Base-by-base conservation (phyloP, 306 rosid genomes). In the Quercus parvula region DNA sequence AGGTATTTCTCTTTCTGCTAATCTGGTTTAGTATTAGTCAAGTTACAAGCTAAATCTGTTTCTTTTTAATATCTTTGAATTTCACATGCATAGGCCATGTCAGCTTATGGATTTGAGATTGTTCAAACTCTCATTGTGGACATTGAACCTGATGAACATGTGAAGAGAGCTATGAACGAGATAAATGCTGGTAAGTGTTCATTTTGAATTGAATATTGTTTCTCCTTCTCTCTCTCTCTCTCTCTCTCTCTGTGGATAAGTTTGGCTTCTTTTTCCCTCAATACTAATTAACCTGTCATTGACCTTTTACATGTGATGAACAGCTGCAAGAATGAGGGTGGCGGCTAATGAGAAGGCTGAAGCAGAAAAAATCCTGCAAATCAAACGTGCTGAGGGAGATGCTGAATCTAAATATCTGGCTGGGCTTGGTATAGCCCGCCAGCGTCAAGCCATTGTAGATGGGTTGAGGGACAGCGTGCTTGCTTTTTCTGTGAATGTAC, bases 401-500 rank as follows among this genome's bases (percentile, higher is more conserved):
- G 91, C 91, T 0, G 89, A 88, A 73, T 81, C 91, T 75, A 88
- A 88, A 44, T 88, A 85, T 58, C 87, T 88, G 73, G 76, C 86
- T 1, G 87, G 91, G 74, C 82, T 88, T 14, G 91, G 91, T 1
- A 81, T 88, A 79, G 89, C 91, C 46, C 81, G 91, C 71, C 91
- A 88, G 83, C 89, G 89, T 72, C 91, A 85, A 74, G 91, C 91
- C 54, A 88, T 88, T 73, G 91, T 88, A 3, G 89, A 88, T 3
- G 91, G 91, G 75, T 78, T 88, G 79, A 83, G 91, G 79, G 89
- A 88, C 81, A 88, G 91, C 13, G 89, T 88, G 74, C 83, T 88
- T 12, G 91, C 91, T 58, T 88, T 88, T 80, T 85, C 88, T 61
- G 76, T 68, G 51, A 87, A 87, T 13, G 90, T 87, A 13, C 90